Evolutionary conservation across 768 basidiomycete species (phyloP).

Genomic region (Amanita rubescens): DNA sequence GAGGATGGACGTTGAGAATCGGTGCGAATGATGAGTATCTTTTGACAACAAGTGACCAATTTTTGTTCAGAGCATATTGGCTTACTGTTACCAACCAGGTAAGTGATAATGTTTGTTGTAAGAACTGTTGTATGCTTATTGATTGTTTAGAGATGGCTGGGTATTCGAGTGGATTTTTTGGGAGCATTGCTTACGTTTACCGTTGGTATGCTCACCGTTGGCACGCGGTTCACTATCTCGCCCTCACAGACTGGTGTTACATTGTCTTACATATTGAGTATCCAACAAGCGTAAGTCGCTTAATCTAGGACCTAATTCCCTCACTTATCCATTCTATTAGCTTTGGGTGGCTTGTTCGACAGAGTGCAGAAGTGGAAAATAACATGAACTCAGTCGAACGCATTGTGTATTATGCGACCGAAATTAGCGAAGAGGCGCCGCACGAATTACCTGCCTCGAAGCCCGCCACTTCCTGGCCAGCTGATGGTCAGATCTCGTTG

Average conservation of each 20-base stretch:
- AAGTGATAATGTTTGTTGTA: background rate
- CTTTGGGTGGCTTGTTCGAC: constrained; percentile 72
- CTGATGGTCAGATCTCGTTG: constrained; percentile 64
- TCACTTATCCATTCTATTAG: constrained; percentile 22
- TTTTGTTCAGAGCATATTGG: constrained; percentile 64
- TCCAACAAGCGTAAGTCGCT: constrained; percentile 53
- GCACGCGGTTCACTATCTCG: constrained; percentile 63
- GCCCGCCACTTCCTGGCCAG: constrained; percentile 66
- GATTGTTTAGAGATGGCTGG: constrained; percentile 64
- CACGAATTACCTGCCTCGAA: constrained; percentile 55
- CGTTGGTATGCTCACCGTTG: constrained; percentile 75
- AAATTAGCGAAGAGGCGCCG: constrained; percentile 77
- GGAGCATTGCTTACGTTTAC: constrained; percentile 65
- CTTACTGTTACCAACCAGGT: constrained; percentile 79
- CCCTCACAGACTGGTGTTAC: constrained; percentile 73
- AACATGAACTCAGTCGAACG: constrained; percentile 91
- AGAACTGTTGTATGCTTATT: background rate
- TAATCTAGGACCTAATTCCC: background rate
- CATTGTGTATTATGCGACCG: constrained; percentile 71
- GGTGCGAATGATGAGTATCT: constrained; percentile 27
- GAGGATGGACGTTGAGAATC: constrained; percentile 79
- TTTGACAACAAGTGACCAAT: background rate
- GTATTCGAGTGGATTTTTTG: constrained; percentile 82
- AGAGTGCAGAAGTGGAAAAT: constrained; percentile 84
- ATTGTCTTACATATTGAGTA: constrained; percentile 71